phyloP scores from a whole-genome alignment of 768 basidiomycete genomes.

The Phanerochaete sordida region DNA sequence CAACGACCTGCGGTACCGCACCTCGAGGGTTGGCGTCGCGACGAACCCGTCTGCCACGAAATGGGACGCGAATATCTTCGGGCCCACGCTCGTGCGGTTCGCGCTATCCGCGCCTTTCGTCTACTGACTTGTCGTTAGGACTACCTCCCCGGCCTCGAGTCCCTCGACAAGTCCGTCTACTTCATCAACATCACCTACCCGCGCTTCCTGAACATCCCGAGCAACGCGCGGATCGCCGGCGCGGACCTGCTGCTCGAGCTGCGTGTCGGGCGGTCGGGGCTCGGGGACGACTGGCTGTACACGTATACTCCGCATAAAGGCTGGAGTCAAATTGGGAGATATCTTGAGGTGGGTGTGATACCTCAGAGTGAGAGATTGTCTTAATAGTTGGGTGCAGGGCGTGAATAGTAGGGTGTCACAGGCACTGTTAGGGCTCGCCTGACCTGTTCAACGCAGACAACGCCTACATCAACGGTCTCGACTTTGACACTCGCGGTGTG shows the following conservation, averaged over 20 bases:
- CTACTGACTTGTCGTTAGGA: conserved; percentile 16
- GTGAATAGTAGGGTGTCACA: conserved; percentile 27
- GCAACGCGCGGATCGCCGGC: neutral
- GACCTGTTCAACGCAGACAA: conserved; percentile 24
- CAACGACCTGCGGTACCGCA: conserved; percentile 31
- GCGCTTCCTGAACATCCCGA: conserved; percentile 24
- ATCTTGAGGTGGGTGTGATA: conserved; percentile 27
- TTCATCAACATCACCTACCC: conserved; percentile 37
- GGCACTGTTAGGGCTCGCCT: neutral
- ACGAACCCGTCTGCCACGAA: conserved; percentile 20
- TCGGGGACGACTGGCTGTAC: conserved; percentile 37
- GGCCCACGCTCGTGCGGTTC: conserved; percentile 21
- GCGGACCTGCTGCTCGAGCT: conserved; percentile 32
- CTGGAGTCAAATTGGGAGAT: conserved; percentile 29
- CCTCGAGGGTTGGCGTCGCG: conserved; percentile 28
- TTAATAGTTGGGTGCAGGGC: conserved; percentile 19
- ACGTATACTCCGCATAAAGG: conserved; percentile 26
- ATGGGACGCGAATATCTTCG: conserved; percentile 28
- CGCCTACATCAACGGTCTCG: conserved; percentile 36
- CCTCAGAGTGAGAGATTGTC: neutral
- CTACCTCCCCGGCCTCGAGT: conserved; percentile 31
- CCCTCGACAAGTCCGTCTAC: conserved; percentile 26
- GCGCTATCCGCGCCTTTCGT: neutral
- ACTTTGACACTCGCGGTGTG: conserved; percentile 28
- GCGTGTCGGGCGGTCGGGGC: conserved; percentile 32